Conservation (phyloP, 345 rosid genomes). For the Brassica cretica region DNA sequence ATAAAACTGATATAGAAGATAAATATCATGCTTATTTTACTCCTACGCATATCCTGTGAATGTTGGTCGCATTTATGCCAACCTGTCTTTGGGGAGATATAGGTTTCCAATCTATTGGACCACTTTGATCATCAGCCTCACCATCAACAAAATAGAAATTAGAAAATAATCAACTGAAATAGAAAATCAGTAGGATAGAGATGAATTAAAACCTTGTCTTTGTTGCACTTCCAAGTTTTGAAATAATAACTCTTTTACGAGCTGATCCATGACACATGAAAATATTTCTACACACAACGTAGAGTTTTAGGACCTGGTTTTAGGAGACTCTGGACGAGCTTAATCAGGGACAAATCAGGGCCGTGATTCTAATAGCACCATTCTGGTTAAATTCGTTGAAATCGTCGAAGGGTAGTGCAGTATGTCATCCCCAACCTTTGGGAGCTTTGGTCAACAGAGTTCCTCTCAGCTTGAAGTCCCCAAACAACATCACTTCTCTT, state of each 20-base stretch:
- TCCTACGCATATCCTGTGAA: background rate
- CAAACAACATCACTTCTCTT: conserved; percentile 89
- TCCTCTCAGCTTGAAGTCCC: conserved; percentile 81
- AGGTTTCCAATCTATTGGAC: background rate
- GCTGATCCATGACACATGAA: background rate
- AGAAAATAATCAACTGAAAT: background rate
- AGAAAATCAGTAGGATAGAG: background rate
- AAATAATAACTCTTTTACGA: background rate
- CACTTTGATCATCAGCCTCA: background rate
- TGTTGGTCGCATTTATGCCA: background rate
- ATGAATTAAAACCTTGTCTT: background rate
- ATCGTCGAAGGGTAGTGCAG: conserved; percentile 82
- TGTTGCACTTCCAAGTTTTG: too few relatives aligned
- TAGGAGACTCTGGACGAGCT: conserved; percentile 59
- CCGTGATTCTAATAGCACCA: conserved; percentile 74
- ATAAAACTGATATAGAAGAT: background rate
- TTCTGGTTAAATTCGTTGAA: conserved; percentile 82
- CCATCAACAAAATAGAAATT: background rate
- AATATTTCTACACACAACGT: conserved; percentile 16
- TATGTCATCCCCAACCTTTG: conserved; percentile 97
- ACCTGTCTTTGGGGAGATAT: background rate
- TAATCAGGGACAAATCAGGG: conserved; percentile 77
- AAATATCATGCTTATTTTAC: background rate
- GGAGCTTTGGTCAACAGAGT: conserved; percentile 94
- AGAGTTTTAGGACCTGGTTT: conserved; percentile 9